A percentile compares a stretch with the other conserved stretches of the same genome.
phyloP scores from a whole-genome alignment of 192 early-diverging fungal species.

The Coemansia sp. region DNA sequence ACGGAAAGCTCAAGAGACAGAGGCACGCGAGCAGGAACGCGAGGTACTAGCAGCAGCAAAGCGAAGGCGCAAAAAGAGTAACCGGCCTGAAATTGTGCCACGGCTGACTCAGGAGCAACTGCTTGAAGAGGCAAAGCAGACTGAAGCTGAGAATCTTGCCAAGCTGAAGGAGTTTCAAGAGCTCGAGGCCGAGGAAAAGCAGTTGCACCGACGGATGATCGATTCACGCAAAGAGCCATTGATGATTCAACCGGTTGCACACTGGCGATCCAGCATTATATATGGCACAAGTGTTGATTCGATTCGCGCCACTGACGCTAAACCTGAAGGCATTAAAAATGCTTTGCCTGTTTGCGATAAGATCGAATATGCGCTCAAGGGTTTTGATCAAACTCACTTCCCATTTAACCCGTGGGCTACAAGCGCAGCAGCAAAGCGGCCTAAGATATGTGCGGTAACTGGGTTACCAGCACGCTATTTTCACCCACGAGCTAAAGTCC shows the following conservation, averaged over 20 bases:
- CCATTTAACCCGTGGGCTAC: constrained; percentile 35
- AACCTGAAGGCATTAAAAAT: no score
- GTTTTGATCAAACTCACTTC: constrained; percentile 25
- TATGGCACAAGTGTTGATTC: not conserved
- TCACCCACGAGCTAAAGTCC: constrained; percentile 43
- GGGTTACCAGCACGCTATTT: constrained; percentile 45
- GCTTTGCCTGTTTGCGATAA: not conserved
- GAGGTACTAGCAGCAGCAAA: constrained; percentile 25
- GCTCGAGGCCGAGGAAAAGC: constrained; percentile 42
- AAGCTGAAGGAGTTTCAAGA: constrained; percentile 39
- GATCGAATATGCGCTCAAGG: constrained; percentile 27
- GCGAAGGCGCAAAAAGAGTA: constrained; percentile 15
- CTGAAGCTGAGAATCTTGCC: constrained; percentile 36
- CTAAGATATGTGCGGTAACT: constrained; percentile 39
- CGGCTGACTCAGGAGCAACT: constrained; percentile 47
- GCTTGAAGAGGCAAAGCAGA: constrained; percentile 46
- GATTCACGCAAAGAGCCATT: constrained; percentile 32
- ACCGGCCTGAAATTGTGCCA: not conserved
- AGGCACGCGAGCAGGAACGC: constrained; percentile 32
- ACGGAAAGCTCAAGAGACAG: constrained; percentile 42
- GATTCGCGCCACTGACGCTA: not conserved
- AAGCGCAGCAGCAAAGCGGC: constrained; percentile 11
- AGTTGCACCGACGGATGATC: constrained; percentile 15
- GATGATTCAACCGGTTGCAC: constrained; percentile 39
- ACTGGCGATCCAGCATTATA: constrained; percentile 24